These are phyloP conservation scores for Aspergillus ruber DNA, from an alignment of 2,329 filamentous ascomycete species.

Conservation along the genomic window DNA sequence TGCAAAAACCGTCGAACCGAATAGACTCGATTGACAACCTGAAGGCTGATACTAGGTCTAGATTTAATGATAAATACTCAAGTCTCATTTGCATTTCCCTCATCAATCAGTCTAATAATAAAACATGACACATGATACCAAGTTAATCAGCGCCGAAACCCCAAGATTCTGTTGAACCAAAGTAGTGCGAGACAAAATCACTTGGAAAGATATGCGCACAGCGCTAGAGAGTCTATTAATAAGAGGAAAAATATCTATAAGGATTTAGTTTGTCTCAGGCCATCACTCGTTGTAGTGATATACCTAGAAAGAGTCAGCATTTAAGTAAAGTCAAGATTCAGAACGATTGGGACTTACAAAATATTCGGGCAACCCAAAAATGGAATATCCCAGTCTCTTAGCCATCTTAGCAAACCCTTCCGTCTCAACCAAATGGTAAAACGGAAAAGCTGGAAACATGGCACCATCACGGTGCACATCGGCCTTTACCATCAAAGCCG, in stretches of 20 bases:
- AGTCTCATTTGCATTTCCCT: neutral
- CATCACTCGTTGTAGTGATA: slow-evolving; percentile 82
- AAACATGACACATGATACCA: neutral
- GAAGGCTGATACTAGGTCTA: neutral
- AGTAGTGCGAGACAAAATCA: neutral
- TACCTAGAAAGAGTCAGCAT: slow-evolving; percentile 48
- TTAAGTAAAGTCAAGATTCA: neutral
- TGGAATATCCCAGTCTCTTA: slow-evolving; percentile 73
- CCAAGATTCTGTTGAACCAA: neutral
- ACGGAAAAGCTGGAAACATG: slow-evolving; percentile 96
- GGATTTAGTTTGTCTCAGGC: neutral
- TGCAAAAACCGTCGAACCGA: neutral
- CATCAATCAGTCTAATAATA: neutral
- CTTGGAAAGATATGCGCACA: slow-evolving; percentile 3
- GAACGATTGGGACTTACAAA: slow-evolving; percentile 56
- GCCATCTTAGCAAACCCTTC: slow-evolving; percentile 99
- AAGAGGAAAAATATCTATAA: neutral
- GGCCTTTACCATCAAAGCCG: slow-evolving; percentile 86
- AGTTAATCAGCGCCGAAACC: neutral
- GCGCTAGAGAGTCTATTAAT: slow-evolving; percentile 2
- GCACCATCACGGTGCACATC: slow-evolving; percentile 95
- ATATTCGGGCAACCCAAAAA: slow-evolving; percentile 91
- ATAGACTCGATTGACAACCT: too few species aligned
- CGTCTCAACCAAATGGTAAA: slow-evolving; percentile 95
- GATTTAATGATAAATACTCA: neutral